Percentiles rank a stretch among this genome's conserved stretches.
phyloP scores from a whole-genome alignment of 2,329 filamentous ascomycete species.

The Fonsecaea nubica region DNA sequence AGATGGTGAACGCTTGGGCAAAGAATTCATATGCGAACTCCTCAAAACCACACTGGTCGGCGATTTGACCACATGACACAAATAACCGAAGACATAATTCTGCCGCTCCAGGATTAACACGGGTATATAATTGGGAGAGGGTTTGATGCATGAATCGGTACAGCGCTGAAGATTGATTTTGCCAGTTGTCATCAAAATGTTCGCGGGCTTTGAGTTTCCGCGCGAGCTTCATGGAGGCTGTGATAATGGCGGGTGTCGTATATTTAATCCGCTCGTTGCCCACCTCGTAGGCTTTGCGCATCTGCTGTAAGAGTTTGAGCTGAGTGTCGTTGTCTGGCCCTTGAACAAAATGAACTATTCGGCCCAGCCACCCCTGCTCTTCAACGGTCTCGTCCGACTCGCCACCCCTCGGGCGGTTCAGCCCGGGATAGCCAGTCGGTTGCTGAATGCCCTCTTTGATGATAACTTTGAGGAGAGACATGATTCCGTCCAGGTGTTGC shows the following conservation, averaged over 20 bases:
- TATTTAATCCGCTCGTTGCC: slow-evolving; percentile 96
- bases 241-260: slow-evolving; percentile 91
- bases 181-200: slow-evolving; percentile 80
- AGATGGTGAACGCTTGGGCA: slow-evolving; percentile 96
- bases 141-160: slow-evolving; percentile 96
- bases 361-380: slow-evolving; percentile 95
- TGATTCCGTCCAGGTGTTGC: slow-evolving; percentile 82
- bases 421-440: slow-evolving; percentile 81
- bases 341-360: slow-evolving; percentile 86
- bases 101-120: slow-evolving; percentile 80
- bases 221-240: slow-evolving; percentile 85
- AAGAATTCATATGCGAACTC: slow-evolving; percentile 99
- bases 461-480: slow-evolving; percentile 86
- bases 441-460: slow-evolving; percentile 91
- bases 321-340: slow-evolving; percentile 89
- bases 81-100: slow-evolving; percentile 90
- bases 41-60: slow-evolving; percentile 88
- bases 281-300: slow-evolving; percentile 83
- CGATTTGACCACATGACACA: slow-evolving; percentile 88
- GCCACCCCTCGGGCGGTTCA: slow-evolving; percentile 72
- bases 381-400: slow-evolving; percentile 98
- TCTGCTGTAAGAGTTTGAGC: slow-evolving; percentile 84
- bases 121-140: slow-evolving; percentile 83
- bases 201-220: slow-evolving; percentile 88
- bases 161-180: slow-evolving; percentile 75